Percentiles rank a stretch among this genome's conserved stretches.
Conservation (phyloP, 768 basidiomycete species). For the Leccinellum luteum region DNA sequence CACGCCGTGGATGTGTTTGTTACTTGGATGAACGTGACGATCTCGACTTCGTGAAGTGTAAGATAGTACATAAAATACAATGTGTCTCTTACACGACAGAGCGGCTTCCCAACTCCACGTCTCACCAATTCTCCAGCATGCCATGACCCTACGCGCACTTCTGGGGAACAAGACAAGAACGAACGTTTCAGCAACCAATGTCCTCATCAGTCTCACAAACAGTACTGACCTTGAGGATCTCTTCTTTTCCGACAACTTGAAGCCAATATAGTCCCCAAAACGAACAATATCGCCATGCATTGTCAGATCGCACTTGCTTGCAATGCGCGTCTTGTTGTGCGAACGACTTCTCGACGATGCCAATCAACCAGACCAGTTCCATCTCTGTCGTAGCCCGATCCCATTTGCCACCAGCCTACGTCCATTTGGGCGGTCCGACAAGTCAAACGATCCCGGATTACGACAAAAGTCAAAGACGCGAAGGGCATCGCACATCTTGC, state of each 20-base stretch:
- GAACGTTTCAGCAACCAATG: background rate
- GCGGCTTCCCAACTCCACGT: no score
- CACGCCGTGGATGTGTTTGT: no score
- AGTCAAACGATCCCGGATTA: no score
- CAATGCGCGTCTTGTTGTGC: conserved; percentile 91
- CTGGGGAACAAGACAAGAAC: background rate
- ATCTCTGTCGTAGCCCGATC: conserved; percentile 85
- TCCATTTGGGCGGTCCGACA: no score
- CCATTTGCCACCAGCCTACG: conserved; percentile 69
- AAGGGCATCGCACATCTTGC: no score
- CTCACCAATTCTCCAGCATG: background rate
- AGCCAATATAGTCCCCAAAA: conserved; percentile 45
- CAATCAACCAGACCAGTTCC: conserved; percentile 73
- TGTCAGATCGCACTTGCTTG: conserved; percentile 77
- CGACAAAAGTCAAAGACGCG: no score
- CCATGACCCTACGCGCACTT: background rate
- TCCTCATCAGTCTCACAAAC: background rate
- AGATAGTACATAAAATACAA: background rate
- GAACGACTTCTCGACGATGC: conserved; percentile 66
- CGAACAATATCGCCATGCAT: no score
- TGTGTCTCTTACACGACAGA: background rate
- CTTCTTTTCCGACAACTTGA: no score
- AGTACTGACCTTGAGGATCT: conserved; percentile 58
- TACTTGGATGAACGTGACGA: background rate
- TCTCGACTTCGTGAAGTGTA: background rate